Conservation (phyloP, 305 asterid species). For the Vinca major region DNA sequence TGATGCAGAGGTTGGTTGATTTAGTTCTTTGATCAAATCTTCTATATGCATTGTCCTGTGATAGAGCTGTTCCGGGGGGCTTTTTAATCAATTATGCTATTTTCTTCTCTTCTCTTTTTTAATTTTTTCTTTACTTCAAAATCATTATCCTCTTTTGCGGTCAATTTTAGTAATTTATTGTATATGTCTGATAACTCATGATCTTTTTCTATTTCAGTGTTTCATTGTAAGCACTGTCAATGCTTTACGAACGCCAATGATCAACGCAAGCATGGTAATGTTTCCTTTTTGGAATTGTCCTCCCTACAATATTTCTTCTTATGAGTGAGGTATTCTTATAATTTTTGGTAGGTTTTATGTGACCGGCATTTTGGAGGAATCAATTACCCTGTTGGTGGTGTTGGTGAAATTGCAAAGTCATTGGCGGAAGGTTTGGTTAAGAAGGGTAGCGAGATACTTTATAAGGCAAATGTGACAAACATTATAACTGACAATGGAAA, state of each 20-base stretch:
- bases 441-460: constrained; percentile 69
- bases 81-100: neutral
- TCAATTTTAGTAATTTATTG: neutral
- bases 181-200: constrained; percentile 4
- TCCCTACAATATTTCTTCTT: constrained; percentile 4
- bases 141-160: neutral
- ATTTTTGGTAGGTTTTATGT: constrained; percentile 57
- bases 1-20: constrained; percentile 75
- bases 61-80: neutral
- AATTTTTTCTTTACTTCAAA: neutral
- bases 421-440: constrained; percentile 68
- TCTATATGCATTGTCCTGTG: neutral
- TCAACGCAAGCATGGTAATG: constrained; percentile 96
- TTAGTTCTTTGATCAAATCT: constrained; percentile 14
- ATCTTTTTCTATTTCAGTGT: constrained; percentile 46
- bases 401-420: constrained; percentile 89
- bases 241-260: constrained; percentile 83
- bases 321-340: neutral
- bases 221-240: constrained; percentile 96
- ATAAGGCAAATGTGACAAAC: constrained; percentile 71
- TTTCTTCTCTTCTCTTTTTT: neutral
- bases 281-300: constrained; percentile 12
- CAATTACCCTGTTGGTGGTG: constrained; percentile 97
- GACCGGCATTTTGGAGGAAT: constrained; percentile 99
- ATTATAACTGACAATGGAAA: constrained; percentile 60